phyloP scores from a whole-genome alignment of 163 green algal genomes.

The Scenedesmus sp. region DNA sequence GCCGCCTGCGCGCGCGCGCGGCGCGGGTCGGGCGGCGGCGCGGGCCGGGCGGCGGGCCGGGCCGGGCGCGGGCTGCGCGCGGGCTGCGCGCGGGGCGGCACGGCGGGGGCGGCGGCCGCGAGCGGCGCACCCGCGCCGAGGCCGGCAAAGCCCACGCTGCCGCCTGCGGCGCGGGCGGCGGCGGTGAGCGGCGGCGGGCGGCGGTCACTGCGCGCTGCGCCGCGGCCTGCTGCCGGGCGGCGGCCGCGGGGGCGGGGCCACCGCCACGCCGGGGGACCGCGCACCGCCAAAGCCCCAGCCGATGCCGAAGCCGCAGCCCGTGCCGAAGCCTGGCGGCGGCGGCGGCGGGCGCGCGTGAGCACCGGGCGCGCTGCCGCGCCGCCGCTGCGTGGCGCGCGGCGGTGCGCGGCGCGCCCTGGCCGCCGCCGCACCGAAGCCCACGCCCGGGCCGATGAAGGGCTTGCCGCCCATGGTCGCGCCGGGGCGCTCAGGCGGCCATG shows the following conservation, averaged over 20 bases:
- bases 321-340: slow-evolving; percentile 50
- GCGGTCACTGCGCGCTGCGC: no score
- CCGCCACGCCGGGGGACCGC: no score
- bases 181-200: no score
- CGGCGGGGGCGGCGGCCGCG: no score
- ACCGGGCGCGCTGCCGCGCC: neutral
- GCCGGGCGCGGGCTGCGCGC: no score
- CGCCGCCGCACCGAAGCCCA: slow-evolving; percentile 56
- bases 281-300: slow-evolving; percentile 67
- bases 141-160: slow-evolving; percentile 53
- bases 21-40: neutral
- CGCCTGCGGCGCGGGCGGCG: slow-evolving; percentile 39
- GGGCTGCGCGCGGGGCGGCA: no score
- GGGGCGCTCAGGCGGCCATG: no score
- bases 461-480: slow-evolving; percentile 60
- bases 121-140: slow-evolving; percentile 55
- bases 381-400: no score
- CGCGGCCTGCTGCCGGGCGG: no score
- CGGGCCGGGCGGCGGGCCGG: no score
- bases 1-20: slow-evolving; percentile 49
- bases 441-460: slow-evolving; percentile 54
- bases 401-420: no score
- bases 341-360: neutral
- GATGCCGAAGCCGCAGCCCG: slow-evolving; percentile 67
- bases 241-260: no score